Evolutionary conservation across 495 filamentous ascomycete species (phyloP).

Genomic region (Entonaema liquescens): DNA sequence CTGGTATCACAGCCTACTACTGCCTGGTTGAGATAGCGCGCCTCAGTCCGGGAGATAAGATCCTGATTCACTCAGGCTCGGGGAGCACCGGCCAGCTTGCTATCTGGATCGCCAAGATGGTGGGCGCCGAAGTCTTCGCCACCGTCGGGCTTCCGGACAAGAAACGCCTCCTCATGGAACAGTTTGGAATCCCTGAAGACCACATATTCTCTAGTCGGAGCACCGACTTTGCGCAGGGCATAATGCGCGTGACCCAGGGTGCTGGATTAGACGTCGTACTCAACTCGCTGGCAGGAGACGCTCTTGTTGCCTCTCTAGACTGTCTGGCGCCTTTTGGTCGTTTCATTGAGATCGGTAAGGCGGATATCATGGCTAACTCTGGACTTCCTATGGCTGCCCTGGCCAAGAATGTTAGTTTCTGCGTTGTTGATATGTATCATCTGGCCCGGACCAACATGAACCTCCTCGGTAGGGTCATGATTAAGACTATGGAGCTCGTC

Average conservation of each 20-base stretch:
- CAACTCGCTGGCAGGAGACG: not conserved
- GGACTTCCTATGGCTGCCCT: too few species aligned
- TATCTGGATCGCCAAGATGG: too few species aligned
- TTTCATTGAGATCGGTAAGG: not conserved
- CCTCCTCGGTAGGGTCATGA: too few species aligned
- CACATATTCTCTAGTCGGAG: not conserved
- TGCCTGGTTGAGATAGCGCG: too few species aligned
- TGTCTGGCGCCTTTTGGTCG: not conserved
- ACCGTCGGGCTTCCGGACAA: not conserved
- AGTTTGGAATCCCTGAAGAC: not conserved
- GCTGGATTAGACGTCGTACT: not conserved
- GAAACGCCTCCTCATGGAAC: not conserved
- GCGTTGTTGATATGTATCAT: too few species aligned
- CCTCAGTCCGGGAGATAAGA: too few species aligned
- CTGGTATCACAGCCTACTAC: too few species aligned
- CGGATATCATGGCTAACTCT: not conserved
- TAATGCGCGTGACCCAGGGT: not conserved
- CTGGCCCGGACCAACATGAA: too few species aligned
- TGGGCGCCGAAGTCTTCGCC: not conserved
- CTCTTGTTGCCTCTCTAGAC: not conserved
- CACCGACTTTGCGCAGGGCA: not conserved
- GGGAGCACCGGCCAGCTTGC: too few species aligned
- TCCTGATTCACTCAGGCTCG: too few species aligned
- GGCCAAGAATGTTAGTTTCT: too few species aligned
- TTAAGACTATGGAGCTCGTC: too few species aligned